Base-by-base conservation (phyloP, 2,329 filamentous ascomycete genomes). In the Paramyrothecium roridum region DNA sequence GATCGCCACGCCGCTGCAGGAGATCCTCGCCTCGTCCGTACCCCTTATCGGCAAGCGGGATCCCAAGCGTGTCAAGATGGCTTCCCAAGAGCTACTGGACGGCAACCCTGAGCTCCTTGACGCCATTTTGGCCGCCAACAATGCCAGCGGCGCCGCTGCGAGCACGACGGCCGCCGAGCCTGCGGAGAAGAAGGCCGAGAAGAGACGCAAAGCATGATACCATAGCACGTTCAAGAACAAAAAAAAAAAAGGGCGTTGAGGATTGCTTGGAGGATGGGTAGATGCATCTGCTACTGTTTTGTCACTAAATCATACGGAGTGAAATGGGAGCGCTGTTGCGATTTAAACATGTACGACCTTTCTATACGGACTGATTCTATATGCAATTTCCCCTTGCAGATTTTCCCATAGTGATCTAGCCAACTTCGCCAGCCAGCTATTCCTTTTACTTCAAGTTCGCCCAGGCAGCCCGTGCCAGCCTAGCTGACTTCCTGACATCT, bases 1-100 rank as follows among this genome's bases (percentile, higher is more conserved):
- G 69, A 82, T 92, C 48, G 82, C 84, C 10, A 77, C 83, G 61
- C 90, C 90, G 7, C 93, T 95, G 73, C 90, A 95, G 79, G 82
- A 86, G 67, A 85, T 90, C 75, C 77, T 95, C 50, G 89, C 89
- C 12, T 81, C 80, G n/a, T 80, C 81, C 45, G 79, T 93, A 3
- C 82, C 86, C 1, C 68, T 82, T 33, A 80, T 93, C 58, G 89
- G 86, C 52, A 79, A 79, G 62, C 80, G 80, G 33, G 90, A 93
- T 64, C 81, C 86, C 40, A 82, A 82, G 69, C 78, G 80, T 54
- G 78, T 78, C n/a, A 67, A 65, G 57, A 61, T 67, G 43, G 66
- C 69, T 3, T 65, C 72, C 7, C 67, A 73, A 51, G 68, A 73
- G 26, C 63, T 75, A 37, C 58, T 74, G 8, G 69, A 73, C 30